Conservation (phyloP, 352 stramenopile species). For the Globisporangium emineosum region DNA sequence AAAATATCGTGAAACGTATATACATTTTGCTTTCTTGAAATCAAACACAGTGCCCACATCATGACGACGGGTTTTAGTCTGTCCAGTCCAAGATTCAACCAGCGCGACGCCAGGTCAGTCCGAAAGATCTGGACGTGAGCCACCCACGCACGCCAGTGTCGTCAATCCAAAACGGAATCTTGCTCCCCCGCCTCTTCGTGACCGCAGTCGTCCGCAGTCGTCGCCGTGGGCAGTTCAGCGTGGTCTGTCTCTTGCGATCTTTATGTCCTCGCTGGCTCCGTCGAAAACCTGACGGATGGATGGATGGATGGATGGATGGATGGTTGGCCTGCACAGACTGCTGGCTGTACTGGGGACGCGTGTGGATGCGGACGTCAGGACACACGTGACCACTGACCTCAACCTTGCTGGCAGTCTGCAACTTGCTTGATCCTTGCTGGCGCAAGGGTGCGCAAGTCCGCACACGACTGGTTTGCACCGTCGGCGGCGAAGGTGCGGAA, state of each 20-base stretch:
- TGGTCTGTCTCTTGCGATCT: constrained; percentile 9
- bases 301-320: background rate
- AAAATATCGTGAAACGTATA: background rate
- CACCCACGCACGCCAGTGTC: background rate
- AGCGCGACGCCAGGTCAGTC: background rate
- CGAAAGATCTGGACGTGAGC: too few relatives aligned
- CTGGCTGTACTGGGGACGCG: too few relatives aligned
- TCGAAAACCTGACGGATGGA: too few relatives aligned
- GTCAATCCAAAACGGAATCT: constrained; percentile 7
- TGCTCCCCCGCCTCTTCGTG: background rate
- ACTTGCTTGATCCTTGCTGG: background rate
- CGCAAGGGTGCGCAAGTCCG: background rate
- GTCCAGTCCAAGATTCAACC: background rate
- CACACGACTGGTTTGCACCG: background rate
- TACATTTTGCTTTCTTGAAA: background rate
- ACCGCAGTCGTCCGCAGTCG: background rate
- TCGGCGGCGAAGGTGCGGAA: background rate
- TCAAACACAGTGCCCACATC: background rate
- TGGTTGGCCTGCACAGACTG: background rate
- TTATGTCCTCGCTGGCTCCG: background rate
- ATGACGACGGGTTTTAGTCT: background rate
- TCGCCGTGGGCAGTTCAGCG: background rate
- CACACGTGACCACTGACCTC: background rate
- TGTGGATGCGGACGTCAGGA: background rate
- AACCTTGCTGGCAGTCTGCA: background rate